Percentiles rank a stretch among this genome's conserved stretches.
phyloP scores from a whole-genome alignment of 2,329 filamentous ascomycete species.

The Knufia fluminis region DNA sequence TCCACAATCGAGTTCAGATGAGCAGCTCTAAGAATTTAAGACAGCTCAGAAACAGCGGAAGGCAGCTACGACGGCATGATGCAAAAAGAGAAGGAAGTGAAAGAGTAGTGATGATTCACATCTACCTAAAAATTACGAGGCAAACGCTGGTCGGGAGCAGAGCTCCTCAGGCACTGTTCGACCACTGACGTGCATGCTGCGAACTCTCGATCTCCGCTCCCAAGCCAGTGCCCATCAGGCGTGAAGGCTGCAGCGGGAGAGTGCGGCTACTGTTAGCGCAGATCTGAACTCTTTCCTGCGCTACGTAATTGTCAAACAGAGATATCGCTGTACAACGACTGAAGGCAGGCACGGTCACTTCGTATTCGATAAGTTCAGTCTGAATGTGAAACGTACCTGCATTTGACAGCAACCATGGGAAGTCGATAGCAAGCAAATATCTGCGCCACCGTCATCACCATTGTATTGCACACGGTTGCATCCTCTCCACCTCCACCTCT shows the following conservation, averaged over 20 bases:
- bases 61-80: background rate
- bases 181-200: background rate
- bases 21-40: background rate
- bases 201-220: background rate
- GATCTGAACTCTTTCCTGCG: background rate
- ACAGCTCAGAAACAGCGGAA: background rate
- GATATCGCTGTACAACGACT: too few species aligned
- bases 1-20: slow-evolving; percentile 5
- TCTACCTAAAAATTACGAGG: background rate
- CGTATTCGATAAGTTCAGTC: background rate
- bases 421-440: too few species aligned
- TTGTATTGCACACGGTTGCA: background rate
- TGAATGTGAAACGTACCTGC: background rate
- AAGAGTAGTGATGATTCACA: background rate
- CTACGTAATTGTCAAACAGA: too few species aligned
- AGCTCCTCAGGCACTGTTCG: background rate
- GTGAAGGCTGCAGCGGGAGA: background rate
- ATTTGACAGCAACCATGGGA: background rate
- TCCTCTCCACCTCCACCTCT: background rate
- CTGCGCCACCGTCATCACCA: too few species aligned
- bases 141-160: background rate
- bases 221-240: background rate
- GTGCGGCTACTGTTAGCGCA: background rate
- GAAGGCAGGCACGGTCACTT: background rate
- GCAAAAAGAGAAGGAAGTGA: background rate